Percentiles rank a stretch among this genome's conserved stretches.
Conservation (phyloP, 139 green algal genomes). For the Medakamo hakoo region DNA sequence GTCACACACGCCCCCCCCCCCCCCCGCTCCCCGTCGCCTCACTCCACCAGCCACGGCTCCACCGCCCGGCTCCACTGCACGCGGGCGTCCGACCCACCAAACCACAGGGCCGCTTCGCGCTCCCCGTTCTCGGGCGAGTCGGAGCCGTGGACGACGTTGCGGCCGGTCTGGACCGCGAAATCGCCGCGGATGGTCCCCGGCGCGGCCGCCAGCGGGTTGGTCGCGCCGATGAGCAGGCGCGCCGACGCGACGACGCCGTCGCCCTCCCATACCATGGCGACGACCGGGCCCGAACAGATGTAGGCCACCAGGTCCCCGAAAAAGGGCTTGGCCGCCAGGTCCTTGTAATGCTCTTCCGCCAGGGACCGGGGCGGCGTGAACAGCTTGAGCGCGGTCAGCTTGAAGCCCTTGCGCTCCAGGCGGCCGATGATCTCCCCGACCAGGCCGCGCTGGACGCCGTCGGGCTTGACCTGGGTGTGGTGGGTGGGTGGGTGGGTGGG, state of each 20-base stretch:
- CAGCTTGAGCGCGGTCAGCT: slow-evolving; percentile 38
- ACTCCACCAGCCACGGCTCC: slow-evolving; percentile 55
- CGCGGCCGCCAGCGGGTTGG: slow-evolving; percentile 81
- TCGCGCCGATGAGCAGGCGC: slow-evolving; percentile 54
- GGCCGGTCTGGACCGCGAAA: slow-evolving; percentile 79
- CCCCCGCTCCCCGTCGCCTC: slow-evolving; percentile 2
- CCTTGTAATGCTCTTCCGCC: slow-evolving; percentile 89
- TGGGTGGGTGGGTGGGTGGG: background rate
- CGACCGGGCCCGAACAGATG: slow-evolving; percentile 92
- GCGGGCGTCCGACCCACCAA: slow-evolving; percentile 38
- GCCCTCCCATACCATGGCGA: slow-evolving; percentile 96
- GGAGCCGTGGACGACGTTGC: slow-evolving; percentile 90
- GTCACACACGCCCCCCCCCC: no score
- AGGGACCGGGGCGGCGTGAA: slow-evolving; percentile 13
- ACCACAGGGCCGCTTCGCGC: slow-evolving; percentile 79
- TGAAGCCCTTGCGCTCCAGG: slow-evolving; percentile 80
- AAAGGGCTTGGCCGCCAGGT: slow-evolving; percentile 85
- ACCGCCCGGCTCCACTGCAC: slow-evolving; percentile 42
- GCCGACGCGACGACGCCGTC: slow-evolving; percentile 79
- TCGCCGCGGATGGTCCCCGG: slow-evolving; percentile 83
- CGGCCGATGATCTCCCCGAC: slow-evolving; percentile 44
- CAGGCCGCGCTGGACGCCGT: slow-evolving; percentile 43
- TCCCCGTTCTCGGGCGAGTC: slow-evolving; percentile 82
- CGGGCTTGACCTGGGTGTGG: slow-evolving; percentile 38
- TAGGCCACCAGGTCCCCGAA: slow-evolving; percentile 89